Conservation (phyloP, 2,329 filamentous ascomycete genomes). For the Albifimbria verrucaria region DNA sequence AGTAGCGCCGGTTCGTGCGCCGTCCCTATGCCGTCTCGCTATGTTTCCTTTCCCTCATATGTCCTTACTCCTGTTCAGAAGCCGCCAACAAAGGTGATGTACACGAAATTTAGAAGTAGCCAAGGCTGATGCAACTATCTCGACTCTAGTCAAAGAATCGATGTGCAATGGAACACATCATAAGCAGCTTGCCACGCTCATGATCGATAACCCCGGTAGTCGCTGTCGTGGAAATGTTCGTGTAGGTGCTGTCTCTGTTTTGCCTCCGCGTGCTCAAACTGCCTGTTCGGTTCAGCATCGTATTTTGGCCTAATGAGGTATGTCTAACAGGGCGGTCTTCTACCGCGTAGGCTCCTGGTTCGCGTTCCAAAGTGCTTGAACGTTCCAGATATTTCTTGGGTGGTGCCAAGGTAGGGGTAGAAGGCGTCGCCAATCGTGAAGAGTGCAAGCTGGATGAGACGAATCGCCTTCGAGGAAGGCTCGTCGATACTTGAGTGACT, state of each 20-base stretch:
- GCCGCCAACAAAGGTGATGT: too few species aligned
- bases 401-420: conserved; percentile 33
- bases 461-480: conserved; percentile 52
- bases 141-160: too few species aligned
- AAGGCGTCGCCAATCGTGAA: conserved; percentile 41
- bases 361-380: conserved; percentile 34
- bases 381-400: conserved; percentile 49
- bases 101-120: too few species aligned
- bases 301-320: conserved; percentile 39
- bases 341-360: conserved; percentile 24
- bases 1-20: too few species aligned
- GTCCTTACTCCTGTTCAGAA: too few species aligned
- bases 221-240: conserved; percentile 32
- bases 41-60: too few species aligned
- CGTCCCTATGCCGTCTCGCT: too few species aligned
- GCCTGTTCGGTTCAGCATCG: conserved; percentile 39
- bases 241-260: conserved; percentile 38
- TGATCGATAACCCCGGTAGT: conserved; percentile 43
- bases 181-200: too few species aligned
- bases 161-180: too few species aligned
- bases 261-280: conserved; percentile 41
- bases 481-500: conserved; percentile 32
- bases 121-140: too few species aligned
- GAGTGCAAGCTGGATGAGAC: conserved; percentile 43
- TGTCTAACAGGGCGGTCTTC: conserved; percentile 33